A percentile compares a stretch with the other conserved stretches of the same genome.
Conservation (phyloP, 2,329 filamentous ascomycete genomes). For the Lachnum nothofagi region DNA sequence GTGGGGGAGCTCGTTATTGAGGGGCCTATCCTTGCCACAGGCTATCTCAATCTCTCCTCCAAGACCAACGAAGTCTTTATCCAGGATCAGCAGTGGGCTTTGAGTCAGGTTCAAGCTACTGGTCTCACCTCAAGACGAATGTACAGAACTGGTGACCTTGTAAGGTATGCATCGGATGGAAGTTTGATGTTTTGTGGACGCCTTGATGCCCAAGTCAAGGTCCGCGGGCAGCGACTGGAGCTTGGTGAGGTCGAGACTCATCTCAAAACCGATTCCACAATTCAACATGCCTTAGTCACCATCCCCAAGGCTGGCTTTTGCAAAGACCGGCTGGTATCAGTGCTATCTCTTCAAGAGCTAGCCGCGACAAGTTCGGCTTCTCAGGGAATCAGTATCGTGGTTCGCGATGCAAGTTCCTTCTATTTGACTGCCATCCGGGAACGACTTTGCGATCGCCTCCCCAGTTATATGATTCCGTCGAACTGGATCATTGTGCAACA, state of each 20-base stretch:
- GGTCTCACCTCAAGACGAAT: neutral
- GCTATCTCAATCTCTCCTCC: constrained; percentile 49
- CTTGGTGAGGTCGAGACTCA: constrained; percentile 51
- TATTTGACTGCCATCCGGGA: constrained; percentile 3
- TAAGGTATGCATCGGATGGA: constrained; percentile 39
- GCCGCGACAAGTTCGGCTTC: neutral
- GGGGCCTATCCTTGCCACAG: constrained; percentile 54
- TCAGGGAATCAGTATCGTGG: neutral
- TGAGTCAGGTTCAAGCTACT: neutral
- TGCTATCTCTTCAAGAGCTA: constrained; percentile 3
- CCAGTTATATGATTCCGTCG: constrained; percentile 13
- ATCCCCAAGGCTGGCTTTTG: constrained; percentile 9
- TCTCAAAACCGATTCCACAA: constrained; percentile 3
- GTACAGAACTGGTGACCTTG: constrained; percentile 52
- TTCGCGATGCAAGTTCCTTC: neutral
- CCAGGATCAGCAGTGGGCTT: neutral
- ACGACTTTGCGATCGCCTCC: neutral
- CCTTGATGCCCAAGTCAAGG: constrained; percentile 59
- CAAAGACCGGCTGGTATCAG: constrained; percentile 4
- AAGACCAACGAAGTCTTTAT: constrained; percentile 7
- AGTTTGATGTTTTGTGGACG: constrained; percentile 58
- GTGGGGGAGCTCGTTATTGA: constrained; percentile 22
- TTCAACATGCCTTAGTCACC: constrained; percentile 6
- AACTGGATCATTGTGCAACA: constrained; percentile 8
- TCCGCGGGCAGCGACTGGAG: constrained; percentile 59